These are phyloP conservation scores for Fusarium robinianum DNA, from an alignment of 2,329 filamentous ascomycete species.

Conservation along the genomic window DNA sequence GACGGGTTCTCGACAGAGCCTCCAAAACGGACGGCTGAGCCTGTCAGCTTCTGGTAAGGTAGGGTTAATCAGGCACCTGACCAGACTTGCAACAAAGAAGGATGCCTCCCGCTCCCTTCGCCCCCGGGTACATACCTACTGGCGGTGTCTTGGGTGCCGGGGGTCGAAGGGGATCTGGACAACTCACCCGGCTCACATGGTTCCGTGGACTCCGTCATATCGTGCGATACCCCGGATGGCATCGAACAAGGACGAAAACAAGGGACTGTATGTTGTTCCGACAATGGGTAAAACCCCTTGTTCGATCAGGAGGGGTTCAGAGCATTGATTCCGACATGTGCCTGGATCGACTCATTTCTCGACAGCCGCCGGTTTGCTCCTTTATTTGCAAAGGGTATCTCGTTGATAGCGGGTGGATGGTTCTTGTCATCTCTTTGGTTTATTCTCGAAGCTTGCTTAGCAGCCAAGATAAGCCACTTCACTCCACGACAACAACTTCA, in stretches of 20 bases:
- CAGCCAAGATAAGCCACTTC: too few species aligned
- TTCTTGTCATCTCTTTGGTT: too few species aligned
- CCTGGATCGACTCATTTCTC: too few species aligned
- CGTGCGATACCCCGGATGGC: slow-evolving; percentile 30
- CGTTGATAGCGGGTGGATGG: too few species aligned
- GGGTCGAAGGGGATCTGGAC: not conserved
- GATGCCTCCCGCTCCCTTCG: too few species aligned
- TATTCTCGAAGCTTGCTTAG: too few species aligned
- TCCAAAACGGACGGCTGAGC: too few species aligned
- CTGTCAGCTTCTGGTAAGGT: slow-evolving; percentile 4
- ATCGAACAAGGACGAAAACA: slow-evolving; percentile 29
- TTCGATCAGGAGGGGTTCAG: not conserved
- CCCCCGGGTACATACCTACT: not conserved
- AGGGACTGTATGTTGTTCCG: slow-evolving; percentile 15
- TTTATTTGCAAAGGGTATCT: too few species aligned
- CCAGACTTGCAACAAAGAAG: too few species aligned
- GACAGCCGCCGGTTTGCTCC: too few species aligned
- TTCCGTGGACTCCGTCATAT: slow-evolving; percentile 6
- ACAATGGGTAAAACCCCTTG: slow-evolving; percentile 1
- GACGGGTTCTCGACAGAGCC: slow-evolving; percentile 3
- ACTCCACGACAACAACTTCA: too few species aligned
- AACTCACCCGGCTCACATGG: too few species aligned
- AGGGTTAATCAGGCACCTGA: not conserved
- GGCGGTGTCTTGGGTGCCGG: not conserved
- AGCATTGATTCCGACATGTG: slow-evolving; percentile 5